Conservation (phyloP, 2,329 filamentous ascomycete species). For the Camptophora hylomeconis region DNA sequence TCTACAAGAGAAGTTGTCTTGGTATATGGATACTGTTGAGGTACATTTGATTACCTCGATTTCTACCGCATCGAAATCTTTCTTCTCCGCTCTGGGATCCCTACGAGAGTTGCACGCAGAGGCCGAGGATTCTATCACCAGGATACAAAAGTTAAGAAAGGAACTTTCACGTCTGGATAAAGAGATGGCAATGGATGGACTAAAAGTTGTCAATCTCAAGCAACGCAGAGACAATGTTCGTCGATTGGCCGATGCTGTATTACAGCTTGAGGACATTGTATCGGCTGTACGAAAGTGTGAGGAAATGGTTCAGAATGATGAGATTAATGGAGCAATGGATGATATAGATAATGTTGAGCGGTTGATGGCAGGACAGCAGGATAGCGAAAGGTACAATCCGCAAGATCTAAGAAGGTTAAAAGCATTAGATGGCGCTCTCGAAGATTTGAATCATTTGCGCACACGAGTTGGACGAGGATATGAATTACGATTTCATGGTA, state of each 20-base stretch:
- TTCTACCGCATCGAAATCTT: slow-evolving; percentile 86
- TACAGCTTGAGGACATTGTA: slow-evolving; percentile 69
- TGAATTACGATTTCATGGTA: slow-evolving; percentile 64
- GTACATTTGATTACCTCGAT: slow-evolving; percentile 95
- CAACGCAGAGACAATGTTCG: slow-evolving; percentile 71
- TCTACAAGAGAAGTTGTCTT: slow-evolving; percentile 91
- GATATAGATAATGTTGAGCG: slow-evolving; percentile 66
- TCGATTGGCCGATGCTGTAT: slow-evolving; percentile 67
- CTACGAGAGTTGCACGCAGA: slow-evolving; percentile 84
- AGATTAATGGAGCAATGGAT: slow-evolving; percentile 67
- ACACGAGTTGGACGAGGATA: slow-evolving; percentile 77
- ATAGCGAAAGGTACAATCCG: slow-evolving; percentile 20
- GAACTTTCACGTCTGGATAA: slow-evolving; percentile 72
- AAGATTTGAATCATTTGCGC: slow-evolving; percentile 63
- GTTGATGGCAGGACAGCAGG: slow-evolving; percentile 54
- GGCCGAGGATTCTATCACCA: slow-evolving; percentile 76
- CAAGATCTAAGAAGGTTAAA: slow-evolving; percentile 62
- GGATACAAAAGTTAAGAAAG: slow-evolving; percentile 67
- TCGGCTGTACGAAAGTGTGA: slow-evolving; percentile 65
- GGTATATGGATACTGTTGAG: slow-evolving; percentile 99
- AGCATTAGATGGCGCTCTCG: slow-evolving; percentile 66
- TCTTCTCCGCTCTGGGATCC: slow-evolving; percentile 87
- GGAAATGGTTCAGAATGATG: slow-evolving; percentile 65
- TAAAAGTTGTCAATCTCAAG: slow-evolving; percentile 75
- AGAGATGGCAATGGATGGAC: slow-evolving; percentile 71